Conservation (phyloP, 129 eudicot species). For the carrot (Daucus carota) region DH1_v3.0 NC_030387.2:26999001-26999500, state of each 20-base stretch:
- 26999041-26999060: slow-evolving; percentile 55
- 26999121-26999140: slow-evolving; percentile 33
- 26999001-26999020: slow-evolving; percentile 53
- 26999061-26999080: slow-evolving; percentile 92
- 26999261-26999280: slow-evolving; percentile 38
- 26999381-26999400: background rate
- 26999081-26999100: slow-evolving; percentile 75
- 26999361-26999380: background rate
- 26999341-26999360: background rate
- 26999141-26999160: slow-evolving; percentile 41
- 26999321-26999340: slow-evolving; percentile 27
- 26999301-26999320: slow-evolving; percentile 53
- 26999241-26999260: slow-evolving; percentile 34
- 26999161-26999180: slow-evolving; percentile 59
- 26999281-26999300: slow-evolving; percentile 47
- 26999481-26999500: slow-evolving; percentile 49
- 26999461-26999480: slow-evolving; percentile 46
- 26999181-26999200: slow-evolving; percentile 26
- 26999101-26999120: slow-evolving; percentile 21
- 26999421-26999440: background rate
- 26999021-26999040: slow-evolving; percentile 46
- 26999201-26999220: slow-evolving; percentile 41
- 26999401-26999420: slow-evolving; percentile 12
- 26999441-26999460: slow-evolving; percentile 12
- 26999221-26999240: slow-evolving; percentile 31